Evolutionary conservation across 1,284 basidiomycete genomes (phyloP).

Genomic region (Ustilago tritici): DNA sequence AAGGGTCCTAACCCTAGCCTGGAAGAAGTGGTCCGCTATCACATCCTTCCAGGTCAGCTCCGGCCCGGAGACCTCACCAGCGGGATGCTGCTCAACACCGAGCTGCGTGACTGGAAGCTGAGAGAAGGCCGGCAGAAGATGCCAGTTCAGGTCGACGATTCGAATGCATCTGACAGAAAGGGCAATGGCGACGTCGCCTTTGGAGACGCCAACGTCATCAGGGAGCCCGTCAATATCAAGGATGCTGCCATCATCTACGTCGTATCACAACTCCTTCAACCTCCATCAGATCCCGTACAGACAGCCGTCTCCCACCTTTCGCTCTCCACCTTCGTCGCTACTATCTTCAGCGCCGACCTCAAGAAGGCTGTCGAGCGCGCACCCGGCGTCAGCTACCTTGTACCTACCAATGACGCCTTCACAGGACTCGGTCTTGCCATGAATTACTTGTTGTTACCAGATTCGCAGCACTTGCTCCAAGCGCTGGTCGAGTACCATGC

Average conservation of each 20-base stretch:
- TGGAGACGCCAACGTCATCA: constrained; percentile 83
- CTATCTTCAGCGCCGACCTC: constrained; percentile 71
- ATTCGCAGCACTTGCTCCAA: constrained; percentile 79
- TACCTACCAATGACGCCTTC: constrained; percentile 90
- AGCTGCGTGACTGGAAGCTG: constrained; percentile 62
- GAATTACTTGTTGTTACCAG: constrained; percentile 80
- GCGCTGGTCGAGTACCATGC: constrained; percentile 87
- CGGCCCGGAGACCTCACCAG: constrained; percentile 40
- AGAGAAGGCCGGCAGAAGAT: constrained; percentile 71
- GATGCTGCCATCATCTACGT: constrained; percentile 86
- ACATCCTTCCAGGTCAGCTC: constrained; percentile 58
- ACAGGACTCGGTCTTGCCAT: constrained; percentile 87
- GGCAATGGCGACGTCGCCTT: constrained; percentile 76
- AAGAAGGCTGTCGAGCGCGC: constrained; percentile 63
- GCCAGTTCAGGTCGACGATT: constrained; percentile 60
- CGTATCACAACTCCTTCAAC: constrained; percentile 82
- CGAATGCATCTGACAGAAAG: constrained; percentile 62
- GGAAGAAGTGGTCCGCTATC: constrained; percentile 60
- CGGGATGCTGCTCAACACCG: constrained; percentile 59
- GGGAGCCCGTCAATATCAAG: constrained; percentile 80
- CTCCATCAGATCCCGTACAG: constrained; percentile 84
- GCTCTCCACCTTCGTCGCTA: constrained; percentile 86
- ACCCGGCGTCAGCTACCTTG: constrained; percentile 83
- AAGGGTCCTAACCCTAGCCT: constrained; percentile 35
- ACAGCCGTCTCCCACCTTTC: constrained; percentile 85